Conservation (phyloP, 345 rosid genomes). For the Eucalyptus pauciflora region DNA sequence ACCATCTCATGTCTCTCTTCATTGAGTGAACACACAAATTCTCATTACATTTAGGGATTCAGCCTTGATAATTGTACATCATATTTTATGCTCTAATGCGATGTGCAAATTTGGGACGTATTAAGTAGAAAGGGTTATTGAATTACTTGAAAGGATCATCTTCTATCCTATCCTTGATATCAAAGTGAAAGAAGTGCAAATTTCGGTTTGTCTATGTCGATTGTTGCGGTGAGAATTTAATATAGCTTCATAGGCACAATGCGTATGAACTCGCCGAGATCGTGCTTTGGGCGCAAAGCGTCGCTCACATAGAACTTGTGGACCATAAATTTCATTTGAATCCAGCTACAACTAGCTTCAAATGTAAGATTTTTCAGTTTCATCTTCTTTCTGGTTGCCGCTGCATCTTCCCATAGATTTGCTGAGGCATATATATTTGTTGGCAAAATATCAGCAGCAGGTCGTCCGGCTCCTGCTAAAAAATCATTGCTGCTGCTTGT, state of each 20-base stretch:
- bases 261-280: neutral
- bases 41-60: neutral
- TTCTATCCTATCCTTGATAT: neutral
- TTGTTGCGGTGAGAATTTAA: neutral
- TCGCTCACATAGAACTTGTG: neutral
- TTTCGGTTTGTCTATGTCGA: neutral
- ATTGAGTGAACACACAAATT: neutral
- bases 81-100: neutral
- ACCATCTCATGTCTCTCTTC: neutral
- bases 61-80: neutral
- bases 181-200: neutral
- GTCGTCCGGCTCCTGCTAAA: neutral
- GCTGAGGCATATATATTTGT: neutral
- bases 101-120: neutral
- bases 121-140: neutral
- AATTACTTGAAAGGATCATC: neutral
- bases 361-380: neutral
- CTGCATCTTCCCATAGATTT: neutral
- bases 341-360: neutral
- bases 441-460: neutral
- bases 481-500: neutral
- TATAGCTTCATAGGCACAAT: neutral
- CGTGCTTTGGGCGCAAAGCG: accelerated
- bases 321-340: neutral
- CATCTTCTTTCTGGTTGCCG: neutral